phyloP scores from a whole-genome alignment of 192 early-diverging fungal genomes.

The Pilaira anomala region DNA sequence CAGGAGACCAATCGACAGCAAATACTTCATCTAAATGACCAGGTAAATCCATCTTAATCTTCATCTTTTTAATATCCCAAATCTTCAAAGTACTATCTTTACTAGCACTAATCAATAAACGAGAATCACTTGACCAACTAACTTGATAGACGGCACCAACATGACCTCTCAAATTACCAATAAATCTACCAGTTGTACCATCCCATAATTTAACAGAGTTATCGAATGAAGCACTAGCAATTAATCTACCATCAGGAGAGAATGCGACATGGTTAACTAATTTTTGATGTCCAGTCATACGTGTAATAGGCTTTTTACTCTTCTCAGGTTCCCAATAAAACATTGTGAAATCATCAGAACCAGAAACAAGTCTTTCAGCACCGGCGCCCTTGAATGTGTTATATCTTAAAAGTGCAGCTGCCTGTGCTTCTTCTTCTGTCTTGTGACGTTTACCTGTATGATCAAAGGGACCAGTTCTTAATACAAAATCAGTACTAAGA shows the following conservation, averaged over 20 bases:
- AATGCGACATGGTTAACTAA: slow-evolving; percentile 92
- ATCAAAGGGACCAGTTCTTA: slow-evolving; percentile 89
- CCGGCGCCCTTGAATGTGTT: slow-evolving; percentile 59
- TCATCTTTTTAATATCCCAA: slow-evolving; percentile 89
- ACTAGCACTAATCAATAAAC: slow-evolving; percentile 85
- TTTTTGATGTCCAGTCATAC: slow-evolving; percentile 92
- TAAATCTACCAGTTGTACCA: slow-evolving; percentile 81
- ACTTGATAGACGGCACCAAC: slow-evolving; percentile 97
- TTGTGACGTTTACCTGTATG: slow-evolving; percentile 67
- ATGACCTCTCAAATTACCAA: slow-evolving; percentile 90
- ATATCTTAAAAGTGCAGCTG: slow-evolving; percentile 77
- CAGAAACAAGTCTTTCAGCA: slow-evolving; percentile 83
- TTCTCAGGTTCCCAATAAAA: slow-evolving; percentile 88
- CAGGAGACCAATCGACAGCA: slow-evolving; percentile 93
- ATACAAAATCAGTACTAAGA: slow-evolving; percentile 84
- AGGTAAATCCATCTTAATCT: slow-evolving; percentile 91
- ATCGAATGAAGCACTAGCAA: slow-evolving; percentile 95
- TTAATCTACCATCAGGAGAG: slow-evolving; percentile 83
- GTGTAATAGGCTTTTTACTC: slow-evolving; percentile 76
- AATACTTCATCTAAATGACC: slow-evolving; percentile 94
- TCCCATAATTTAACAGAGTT: slow-evolving; percentile 99
- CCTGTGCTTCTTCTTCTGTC: slow-evolving; percentile 65
- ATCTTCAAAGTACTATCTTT: slow-evolving; percentile 92
- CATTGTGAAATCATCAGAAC: slow-evolving; percentile 98
- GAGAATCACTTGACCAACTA: slow-evolving; percentile 90